Base-by-base conservation (phyloP, 352 stramenopile species). In the Phytophthora megakarya region DNA sequence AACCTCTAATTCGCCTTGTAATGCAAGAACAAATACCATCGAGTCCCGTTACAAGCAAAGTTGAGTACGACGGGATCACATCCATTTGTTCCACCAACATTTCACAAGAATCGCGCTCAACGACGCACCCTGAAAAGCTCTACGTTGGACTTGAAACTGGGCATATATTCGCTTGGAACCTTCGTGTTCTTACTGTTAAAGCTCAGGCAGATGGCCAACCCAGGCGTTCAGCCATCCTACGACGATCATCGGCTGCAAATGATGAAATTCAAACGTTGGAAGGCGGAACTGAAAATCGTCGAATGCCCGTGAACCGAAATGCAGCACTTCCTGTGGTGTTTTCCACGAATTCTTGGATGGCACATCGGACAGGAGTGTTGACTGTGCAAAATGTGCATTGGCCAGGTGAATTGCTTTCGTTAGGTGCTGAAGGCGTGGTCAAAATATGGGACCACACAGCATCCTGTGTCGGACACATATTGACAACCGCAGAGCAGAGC, bases 401-500 rank as follows among this genome's bases (percentile, higher is more conserved):
- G 28, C 77, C 79, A 18, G 72, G 71, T 28, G 67, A 78, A 4
- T 55, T 90, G n/a, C 80, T 84, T 3, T 84, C 77, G 7, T 68
- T 76, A 25, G 81, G 72, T 1, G 55, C 60, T 9, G 81, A 90
- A 42, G 58, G 73, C 0, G 47, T 70, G 0, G 70, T 88, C 13
- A 82, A 81, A 38, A 61, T 90, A 18, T 90, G 81, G 81, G 73
- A 87, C 39, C 35, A 56, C 3, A 54, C 45, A 4, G 45, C 67
- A 48, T 55, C 58, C 3, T 88, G 80, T 35, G 56, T 86, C 2
- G 81, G 81, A 4, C 70, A 67, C n/a, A 83, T 91, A n/a, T 70
- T 76, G 39, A 85, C 76, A 11, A 60, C 44, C 7, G 45, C 42
- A 26, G 45, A 63, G 46, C 61, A 71, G 10, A 69, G 42, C 37